Base-by-base conservation (phyloP, 257 asterid genomes). In the Solanum habrochaites region DNA sequence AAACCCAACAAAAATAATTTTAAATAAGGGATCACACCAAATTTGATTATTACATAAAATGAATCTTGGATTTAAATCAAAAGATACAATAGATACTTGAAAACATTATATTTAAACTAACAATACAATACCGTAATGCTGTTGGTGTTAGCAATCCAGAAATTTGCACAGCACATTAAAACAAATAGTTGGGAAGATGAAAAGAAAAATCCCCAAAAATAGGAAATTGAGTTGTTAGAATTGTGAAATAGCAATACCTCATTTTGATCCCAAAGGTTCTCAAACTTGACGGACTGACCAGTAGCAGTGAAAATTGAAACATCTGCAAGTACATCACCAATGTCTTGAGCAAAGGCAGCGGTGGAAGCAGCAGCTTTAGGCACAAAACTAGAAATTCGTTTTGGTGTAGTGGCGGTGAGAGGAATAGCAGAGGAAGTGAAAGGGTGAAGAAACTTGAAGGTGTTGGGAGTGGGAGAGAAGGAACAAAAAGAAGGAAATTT, bases 201-300 rank as follows among this genome's bases (percentile, higher is more conserved):
- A 62, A 62, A 60, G 29, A 15, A 14, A 29, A 70, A 15, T 7
- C 14, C 39, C 60, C n/a, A 40, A n/a, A 56, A 25, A 58, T 5
- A n/a, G 31, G 18, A n/a, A 86, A 74, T 40, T 69, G 42, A 29
- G 23, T 29, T 16, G 42, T 31, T 31, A 31, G 32, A 31, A 16
- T 31, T 16, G 39, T 18, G 40, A 31, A 37, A 27, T 67, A 40
- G 77, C 43, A 32, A 42, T 39, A 96, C 99, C 95, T 94, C 94
- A 42, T 91, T 90, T 90, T 94, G 97, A 91, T 96, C 98, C 98
- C 95, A 95, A 13, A 96, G 96, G 60, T 93, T 90, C 88, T 92
- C 88, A 87, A 96, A 96, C 85, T 90, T 91, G 90, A 96, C 96
- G 2, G 94, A 91, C 64, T 92, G 93, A 13, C 96, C 99, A 77